A percentile compares a stretch with the other conserved stretches of the same genome.
Conservation (phyloP, 2,329 filamentous ascomycete species). For the Xylariales sp. region DNA sequence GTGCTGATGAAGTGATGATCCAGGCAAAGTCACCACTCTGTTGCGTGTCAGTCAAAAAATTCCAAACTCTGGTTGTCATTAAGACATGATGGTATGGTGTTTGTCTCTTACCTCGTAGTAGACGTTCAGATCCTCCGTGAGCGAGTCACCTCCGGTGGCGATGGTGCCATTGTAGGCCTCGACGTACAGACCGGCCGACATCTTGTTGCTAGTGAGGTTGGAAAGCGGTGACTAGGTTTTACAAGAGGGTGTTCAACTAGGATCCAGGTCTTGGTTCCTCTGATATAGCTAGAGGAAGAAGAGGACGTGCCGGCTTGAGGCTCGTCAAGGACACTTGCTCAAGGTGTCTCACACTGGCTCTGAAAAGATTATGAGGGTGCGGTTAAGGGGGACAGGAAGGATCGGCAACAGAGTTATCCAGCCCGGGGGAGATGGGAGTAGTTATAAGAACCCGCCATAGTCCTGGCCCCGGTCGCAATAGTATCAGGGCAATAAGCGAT, state of each 20-base stretch:
- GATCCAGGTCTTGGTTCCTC: no score
- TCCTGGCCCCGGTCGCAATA: no score
- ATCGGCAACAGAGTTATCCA: no score
- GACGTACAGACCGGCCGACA: constrained; percentile 16
- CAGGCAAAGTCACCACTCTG: constrained; percentile 80
- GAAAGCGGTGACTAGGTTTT: background rate
- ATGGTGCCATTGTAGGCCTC: constrained; percentile 49
- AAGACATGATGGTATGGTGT: no score
- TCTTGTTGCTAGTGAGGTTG: constrained; percentile 3
- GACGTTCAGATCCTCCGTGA: constrained; percentile 70
- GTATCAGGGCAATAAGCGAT: no score
- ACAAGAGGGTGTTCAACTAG: background rate
- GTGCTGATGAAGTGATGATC: constrained; percentile 70
- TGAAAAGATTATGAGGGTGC: no score
- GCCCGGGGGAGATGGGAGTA: no score
- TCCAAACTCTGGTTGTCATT: no score
- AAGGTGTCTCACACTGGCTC: constrained; percentile 5
- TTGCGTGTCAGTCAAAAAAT: constrained; percentile 5
- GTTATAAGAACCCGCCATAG: no score
- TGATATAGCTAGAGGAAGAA: background rate
- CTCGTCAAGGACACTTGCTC: constrained; percentile 5
- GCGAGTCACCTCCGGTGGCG: constrained; percentile 46
- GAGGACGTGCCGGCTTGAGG: background rate
- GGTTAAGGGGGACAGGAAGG: no score
- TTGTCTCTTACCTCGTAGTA: constrained; percentile 65